Conservation (phyloP, 768 basidiomycete species). For the Crassisporium funariophilum region DNA sequence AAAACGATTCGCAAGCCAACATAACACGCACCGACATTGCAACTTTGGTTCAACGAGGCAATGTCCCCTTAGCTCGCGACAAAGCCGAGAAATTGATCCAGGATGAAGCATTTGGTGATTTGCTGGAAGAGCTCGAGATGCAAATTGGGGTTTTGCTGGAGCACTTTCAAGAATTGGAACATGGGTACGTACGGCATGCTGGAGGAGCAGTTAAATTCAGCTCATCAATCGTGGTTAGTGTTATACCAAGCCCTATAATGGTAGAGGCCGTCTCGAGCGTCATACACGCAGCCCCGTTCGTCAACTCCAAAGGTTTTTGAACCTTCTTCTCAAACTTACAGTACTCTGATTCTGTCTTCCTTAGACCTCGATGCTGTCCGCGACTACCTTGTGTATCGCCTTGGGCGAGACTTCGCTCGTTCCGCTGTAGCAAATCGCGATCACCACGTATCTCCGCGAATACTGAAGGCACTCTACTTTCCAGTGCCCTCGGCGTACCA, state of each 20-base stretch:
- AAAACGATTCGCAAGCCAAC: conserved; percentile 63
- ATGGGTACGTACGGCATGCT: conserved; percentile 35
- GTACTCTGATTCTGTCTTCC: neutral
- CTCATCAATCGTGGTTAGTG: conserved; percentile 4
- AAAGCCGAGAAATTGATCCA: conserved; percentile 69
- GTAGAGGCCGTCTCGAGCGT: conserved; percentile 73
- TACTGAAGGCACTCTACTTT: conserved; percentile 52
- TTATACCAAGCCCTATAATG: conserved; percentile 46
- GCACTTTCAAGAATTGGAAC: conserved; percentile 58
- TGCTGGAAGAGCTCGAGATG: conserved; percentile 69
- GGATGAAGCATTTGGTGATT: conserved; percentile 61
- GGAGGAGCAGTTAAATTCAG: neutral
- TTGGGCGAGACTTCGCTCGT: conserved; percentile 59
- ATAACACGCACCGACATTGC: conserved; percentile 71
- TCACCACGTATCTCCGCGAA: conserved; percentile 55
- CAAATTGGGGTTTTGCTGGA: conserved; percentile 63
- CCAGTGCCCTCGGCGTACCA: conserved; percentile 57
- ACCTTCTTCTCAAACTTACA: neutral
- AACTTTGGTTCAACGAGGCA: conserved; percentile 60
- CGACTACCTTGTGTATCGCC: conserved; percentile 52
- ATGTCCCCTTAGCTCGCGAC: conserved; percentile 64
- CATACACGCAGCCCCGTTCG: conserved; percentile 59
- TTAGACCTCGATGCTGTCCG: conserved; percentile 62
- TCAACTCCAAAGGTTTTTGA: conserved; percentile 58
- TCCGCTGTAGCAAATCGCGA: conserved; percentile 54